Conservation (phyloP, 208 protist species). For the Crithidia acanthocephali region DNA sequence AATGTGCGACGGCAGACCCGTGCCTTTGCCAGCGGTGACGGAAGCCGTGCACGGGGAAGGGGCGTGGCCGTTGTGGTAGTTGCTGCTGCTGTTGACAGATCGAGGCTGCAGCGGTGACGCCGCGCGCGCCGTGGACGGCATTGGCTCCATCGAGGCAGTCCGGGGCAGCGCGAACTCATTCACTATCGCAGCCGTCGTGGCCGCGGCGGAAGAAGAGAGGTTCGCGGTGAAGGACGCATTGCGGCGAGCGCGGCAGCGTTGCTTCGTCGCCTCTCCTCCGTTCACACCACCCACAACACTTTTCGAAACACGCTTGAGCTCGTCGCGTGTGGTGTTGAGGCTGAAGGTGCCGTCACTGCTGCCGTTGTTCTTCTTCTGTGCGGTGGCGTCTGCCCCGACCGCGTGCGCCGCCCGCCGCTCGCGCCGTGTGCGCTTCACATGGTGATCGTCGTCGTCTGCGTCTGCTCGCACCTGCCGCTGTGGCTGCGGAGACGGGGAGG, state of each 20-base stretch:
- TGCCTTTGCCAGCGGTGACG: neutral
- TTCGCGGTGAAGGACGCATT: neutral
- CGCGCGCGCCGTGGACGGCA: neutral
- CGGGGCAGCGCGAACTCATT: slow-evolving; percentile 23
- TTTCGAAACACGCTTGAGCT: too few species aligned
- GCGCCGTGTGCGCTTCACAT: neutral
- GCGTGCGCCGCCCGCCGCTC: neutral
- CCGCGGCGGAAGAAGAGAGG: neutral
- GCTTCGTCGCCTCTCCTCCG: neutral
- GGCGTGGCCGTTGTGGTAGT: neutral
- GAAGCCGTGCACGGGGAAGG: neutral
- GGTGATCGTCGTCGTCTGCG: neutral
- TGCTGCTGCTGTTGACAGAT: neutral
- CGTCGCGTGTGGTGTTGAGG: neutral
- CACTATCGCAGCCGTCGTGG: neutral
- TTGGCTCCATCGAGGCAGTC: neutral
- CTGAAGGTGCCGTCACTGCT: neutral
- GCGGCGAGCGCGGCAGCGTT: neutral
- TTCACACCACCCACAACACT: neutral
- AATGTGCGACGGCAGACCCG: neutral
- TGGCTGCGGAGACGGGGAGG: neutral
- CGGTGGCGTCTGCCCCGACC: too few species aligned
- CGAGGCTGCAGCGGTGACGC: slow-evolving; percentile 13
- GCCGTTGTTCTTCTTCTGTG: neutral
- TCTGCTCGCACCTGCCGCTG: neutral